Base-by-base conservation (phyloP, 345 rosid species). In the Eucalyptus grandis region DNA sequence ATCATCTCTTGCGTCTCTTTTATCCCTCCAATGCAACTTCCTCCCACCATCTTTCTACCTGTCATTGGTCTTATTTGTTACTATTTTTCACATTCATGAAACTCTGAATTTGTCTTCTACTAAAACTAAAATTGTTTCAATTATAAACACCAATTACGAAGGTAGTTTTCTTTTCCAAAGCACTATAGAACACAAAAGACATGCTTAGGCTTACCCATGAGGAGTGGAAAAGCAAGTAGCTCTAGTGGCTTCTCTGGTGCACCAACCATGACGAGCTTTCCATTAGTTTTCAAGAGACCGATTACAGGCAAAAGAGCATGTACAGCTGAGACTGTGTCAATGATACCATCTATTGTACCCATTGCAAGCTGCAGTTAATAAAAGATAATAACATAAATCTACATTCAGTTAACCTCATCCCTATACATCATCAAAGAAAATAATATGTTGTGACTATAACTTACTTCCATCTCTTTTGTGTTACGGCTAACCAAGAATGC, bases 1-100 rank as follows among this genome's bases (percentile, higher is more conserved):
- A 90, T 21, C 92, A 89, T 91, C 37, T 91, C 93, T 86, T 90
- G 93, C 6, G 91, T 93, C 90, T 93, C 94, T 56, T 92, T 91
- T 24, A 91, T 86, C 34, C 91, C 93, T 30, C 92, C 93, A 1
- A 50, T 87, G 2, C 15, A 2, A 16, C 92, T 90, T 16, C 88
- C 91, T 4, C 54, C 85, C 13, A 92, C 88, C 6, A 86, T n/a
- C 89, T 89, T 93, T 53, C 92, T 88, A 13, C 90, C 94, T 89
- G 87, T 65, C 37, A 65, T 65, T 65, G 37, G 37, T 65, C 37
- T n/a, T 67, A n/a, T 31, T n/a, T 9, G 22, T 67, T 67, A 67
- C 14, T 58, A 14, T 2, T 7, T 15, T 67, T 31, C 34, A 4
- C 21, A 67, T 31, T 31, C 22, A 10, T 15, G 21, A 65, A 67